Conservation (phyloP, 345 rosid species). For the Syzygium jambos region DNA sequence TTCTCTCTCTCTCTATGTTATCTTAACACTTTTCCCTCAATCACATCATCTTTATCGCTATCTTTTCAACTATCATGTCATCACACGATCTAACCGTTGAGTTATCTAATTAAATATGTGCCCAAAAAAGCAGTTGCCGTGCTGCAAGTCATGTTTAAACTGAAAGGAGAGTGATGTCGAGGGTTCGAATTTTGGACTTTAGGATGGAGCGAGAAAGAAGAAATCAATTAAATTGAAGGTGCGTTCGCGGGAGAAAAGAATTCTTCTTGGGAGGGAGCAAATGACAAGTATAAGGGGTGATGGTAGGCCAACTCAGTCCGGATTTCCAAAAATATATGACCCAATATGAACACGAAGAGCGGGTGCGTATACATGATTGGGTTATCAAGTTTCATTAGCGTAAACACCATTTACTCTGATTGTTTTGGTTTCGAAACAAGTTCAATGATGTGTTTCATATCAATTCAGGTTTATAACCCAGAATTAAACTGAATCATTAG, state of each 20-base stretch:
- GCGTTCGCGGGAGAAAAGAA: background rate
- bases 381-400: background rate
- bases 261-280: background rate
- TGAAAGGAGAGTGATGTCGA: background rate
- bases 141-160: background rate
- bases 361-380: background rate
- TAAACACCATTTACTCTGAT: background rate
- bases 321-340: background rate
- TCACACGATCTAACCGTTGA: constrained; percentile 4
- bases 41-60: constrained; percentile 7
- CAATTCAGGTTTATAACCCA: background rate
- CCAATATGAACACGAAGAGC: too few relatives aligned
- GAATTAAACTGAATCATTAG: background rate
- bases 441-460: rapidly evolving
- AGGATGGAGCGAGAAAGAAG: background rate
- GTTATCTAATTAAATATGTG: background rate
- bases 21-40: constrained; percentile 8
- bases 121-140: background rate
- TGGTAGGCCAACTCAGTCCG: too few relatives aligned
- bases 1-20: constrained; percentile 2
- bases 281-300: background rate
- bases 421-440: background rate
- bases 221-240: background rate
- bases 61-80: constrained; percentile 20
- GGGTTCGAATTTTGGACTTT: background rate